Conservation (phyloP, 768 basidiomycete genomes). For the Pleurotus platypus region DNA sequence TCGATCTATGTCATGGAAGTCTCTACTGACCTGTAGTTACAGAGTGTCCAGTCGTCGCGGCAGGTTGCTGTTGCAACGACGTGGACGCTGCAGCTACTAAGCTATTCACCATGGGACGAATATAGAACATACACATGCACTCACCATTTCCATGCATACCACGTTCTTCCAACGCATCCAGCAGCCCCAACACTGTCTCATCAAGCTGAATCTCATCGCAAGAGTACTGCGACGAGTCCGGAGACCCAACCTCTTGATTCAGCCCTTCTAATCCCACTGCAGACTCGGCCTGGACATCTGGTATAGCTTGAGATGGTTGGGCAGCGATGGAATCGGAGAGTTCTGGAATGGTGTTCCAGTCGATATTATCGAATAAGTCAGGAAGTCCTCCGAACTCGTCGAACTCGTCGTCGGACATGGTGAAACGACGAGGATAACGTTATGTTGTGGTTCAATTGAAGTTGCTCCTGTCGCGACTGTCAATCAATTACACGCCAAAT, state of each 20-base stretch:
- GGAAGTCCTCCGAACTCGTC: conserved; percentile 46
- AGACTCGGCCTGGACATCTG: conserved; percentile 12
- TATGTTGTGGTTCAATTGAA: background rate
- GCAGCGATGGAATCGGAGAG: background rate
- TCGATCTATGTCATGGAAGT: background rate
- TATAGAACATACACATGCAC: background rate
- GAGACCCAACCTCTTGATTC: conserved; percentile 10
- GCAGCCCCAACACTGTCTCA: conserved; percentile 31
- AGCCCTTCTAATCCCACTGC: too few species aligned
- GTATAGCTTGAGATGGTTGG: background rate
- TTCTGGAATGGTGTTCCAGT: conserved; percentile 30
- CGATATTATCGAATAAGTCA: conserved; percentile 52
- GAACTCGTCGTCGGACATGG: conserved; percentile 34
- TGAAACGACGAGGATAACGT: background rate
- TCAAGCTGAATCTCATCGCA: conserved; percentile 29
- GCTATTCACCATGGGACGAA: background rate
- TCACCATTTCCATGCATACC: conserved; percentile 10
- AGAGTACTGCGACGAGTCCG: conserved; percentile 18
- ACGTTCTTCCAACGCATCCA: conserved; percentile 45
- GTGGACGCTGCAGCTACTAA: background rate
- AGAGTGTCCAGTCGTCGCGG: background rate
- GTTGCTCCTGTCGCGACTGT: background rate
- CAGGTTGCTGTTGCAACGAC: background rate
- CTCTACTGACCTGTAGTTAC: background rate
- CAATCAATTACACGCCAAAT: background rate